Percentiles rank a stretch among this genome's conserved stretches.
phyloP scores from a whole-genome alignment of 2,329 filamentous ascomycete species.

The Capronia americana region DNA sequence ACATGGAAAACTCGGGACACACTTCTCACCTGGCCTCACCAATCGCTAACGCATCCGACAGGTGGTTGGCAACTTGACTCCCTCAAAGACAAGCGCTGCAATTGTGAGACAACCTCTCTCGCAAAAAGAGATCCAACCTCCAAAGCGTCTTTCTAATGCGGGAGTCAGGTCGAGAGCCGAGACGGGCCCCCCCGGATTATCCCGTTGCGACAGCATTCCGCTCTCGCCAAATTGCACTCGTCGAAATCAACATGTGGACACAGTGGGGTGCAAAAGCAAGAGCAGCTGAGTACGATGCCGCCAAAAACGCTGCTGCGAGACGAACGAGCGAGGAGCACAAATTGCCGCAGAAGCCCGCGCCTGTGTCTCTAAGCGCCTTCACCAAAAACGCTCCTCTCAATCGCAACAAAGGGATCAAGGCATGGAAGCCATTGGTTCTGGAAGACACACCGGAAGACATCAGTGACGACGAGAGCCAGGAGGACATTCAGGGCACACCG shows the following conservation, averaged over 20 bases:
- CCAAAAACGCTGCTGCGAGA: slow-evolving; percentile 37
- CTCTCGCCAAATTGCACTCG: not conserved
- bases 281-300: slow-evolving; percentile 40
- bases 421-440: slow-evolving; percentile 38
- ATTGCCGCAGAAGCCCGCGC: slow-evolving; percentile 35
- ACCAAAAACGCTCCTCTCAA: slow-evolving; percentile 33
- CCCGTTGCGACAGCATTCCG: not conserved
- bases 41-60: not conserved
- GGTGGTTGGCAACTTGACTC: not conserved
- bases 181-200: slow-evolving; percentile 2
- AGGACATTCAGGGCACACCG: slow-evolving; percentile 8
- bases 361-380: slow-evolving; percentile 39
- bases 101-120: not conserved
- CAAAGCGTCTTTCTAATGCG: not conserved
- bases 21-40: not conserved
- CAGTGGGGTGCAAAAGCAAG: slow-evolving; percentile 38
- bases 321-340: slow-evolving; percentile 40
- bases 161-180: slow-evolving; percentile 5
- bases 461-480: slow-evolving; percentile 13
- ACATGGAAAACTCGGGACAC: not conserved
- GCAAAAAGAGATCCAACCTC: not conserved
- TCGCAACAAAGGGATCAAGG: slow-evolving; percentile 40
- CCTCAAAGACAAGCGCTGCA: not conserved
- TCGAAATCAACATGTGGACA: not conserved
- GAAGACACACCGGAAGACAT: slow-evolving; percentile 31